A percentile compares a stretch with the other conserved stretches of the same genome.
phyloP scores from a whole-genome alignment of 192 early-diverging fungal genomes.

The Umbelopsis ramanniana region DNA sequence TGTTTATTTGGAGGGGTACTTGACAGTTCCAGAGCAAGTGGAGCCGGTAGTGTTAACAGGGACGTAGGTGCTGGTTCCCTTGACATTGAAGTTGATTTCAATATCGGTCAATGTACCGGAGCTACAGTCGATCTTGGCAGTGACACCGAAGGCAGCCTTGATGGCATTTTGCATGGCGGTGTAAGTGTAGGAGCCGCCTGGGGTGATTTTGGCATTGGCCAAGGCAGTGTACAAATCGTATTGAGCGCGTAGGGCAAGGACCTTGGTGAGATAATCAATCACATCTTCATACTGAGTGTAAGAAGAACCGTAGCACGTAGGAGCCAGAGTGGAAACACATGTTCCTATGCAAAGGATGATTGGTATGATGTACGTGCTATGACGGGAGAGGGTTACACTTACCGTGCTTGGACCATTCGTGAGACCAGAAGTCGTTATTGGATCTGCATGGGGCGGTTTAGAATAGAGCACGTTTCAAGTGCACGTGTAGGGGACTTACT shows the following conservation, averaged over 20 bases:
- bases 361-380: not conserved
- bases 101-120: constrained; percentile 45
- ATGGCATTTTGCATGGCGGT: constrained; percentile 48
- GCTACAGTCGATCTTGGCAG: constrained; percentile 44
- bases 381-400: not conserved
- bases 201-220: constrained; percentile 43
- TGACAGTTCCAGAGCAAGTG: constrained; percentile 34
- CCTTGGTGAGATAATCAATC: constrained; percentile 59
- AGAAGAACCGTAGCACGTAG: constrained; percentile 53
- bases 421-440: constrained; percentile 79
- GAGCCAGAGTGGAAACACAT: constrained; percentile 69
- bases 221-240: constrained; percentile 63
- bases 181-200: constrained; percentile 42
- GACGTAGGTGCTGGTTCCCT: constrained; percentile 39
- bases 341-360: constrained; percentile 38
- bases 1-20: constrained; percentile 30
- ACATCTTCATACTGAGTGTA: constrained; percentile 59
- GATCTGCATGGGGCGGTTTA: constrained; percentile 29
- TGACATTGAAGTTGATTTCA: constrained; percentile 41
- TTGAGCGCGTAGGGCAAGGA: constrained; percentile 54
- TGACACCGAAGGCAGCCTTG: constrained; percentile 40
- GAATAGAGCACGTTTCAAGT: not conserved
- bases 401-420: constrained; percentile 86
- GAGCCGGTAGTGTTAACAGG: constrained; percentile 15
- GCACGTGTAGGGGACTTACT: constrained; percentile 6